phyloP scores from a whole-genome alignment of 163 green algal species.

The Volvox carteri region DNA sequence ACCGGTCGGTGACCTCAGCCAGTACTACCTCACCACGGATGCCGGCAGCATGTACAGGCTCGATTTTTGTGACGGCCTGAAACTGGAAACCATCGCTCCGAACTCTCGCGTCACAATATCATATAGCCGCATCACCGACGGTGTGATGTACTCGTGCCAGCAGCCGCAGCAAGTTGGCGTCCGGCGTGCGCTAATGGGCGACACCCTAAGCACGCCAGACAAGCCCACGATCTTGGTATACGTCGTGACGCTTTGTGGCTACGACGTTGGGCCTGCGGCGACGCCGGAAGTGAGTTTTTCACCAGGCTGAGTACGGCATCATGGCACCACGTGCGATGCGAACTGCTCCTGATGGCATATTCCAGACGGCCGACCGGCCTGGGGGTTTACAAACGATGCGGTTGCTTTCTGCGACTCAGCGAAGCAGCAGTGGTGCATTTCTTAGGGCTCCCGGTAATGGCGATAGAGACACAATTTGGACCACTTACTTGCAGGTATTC shows the following conservation, averaged over 20 bases:
- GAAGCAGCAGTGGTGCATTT: no score
- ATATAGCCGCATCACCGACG: background rate
- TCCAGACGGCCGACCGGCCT: no score
- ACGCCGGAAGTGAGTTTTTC: background rate
- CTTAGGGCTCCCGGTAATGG: no score
- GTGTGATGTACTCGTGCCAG: constrained; percentile 21
- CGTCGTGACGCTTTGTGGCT: constrained; percentile 29
- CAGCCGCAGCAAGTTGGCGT: background rate
- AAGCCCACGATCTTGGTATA: constrained; percentile 36
- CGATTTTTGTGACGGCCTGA: background rate
- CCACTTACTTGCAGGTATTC: no score
- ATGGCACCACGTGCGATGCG: no score
- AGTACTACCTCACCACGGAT: constrained; percentile 14
- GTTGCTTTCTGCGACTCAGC: no score
- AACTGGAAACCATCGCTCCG: background rate
- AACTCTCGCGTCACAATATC: background rate
- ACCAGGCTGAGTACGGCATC: no score
- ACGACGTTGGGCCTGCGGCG: background rate
- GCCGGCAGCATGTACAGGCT: background rate
- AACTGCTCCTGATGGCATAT: background rate
- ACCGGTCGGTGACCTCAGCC: background rate
- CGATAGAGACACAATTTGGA: no score
- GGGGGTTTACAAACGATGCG: no score
- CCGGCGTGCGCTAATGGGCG: background rate
- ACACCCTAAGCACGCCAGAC: background rate